Conservation (phyloP, 306 rosid genomes). For the Citrullus colocynthis region DNA sequence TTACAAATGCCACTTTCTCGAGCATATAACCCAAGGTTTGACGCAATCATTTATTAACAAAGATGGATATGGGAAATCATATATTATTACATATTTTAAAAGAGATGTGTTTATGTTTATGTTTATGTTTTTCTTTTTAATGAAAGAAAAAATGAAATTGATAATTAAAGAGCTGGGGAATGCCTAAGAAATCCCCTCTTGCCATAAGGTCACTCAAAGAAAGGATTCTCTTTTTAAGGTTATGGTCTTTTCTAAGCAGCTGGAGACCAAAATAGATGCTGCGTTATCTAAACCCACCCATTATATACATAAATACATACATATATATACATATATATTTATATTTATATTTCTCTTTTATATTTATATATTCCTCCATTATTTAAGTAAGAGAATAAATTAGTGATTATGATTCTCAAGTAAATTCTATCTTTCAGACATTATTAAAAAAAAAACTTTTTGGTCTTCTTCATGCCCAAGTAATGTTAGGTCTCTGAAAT, state of each 20-base stretch:
- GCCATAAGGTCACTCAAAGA: background rate
- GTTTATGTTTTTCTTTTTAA: too few species aligned
- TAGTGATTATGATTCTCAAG: background rate
- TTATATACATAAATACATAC: background rate
- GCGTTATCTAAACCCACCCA: slow-evolving; percentile 4
- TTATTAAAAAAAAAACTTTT: too few species aligned
- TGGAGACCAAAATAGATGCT: background rate
- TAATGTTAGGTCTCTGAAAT: too few species aligned
- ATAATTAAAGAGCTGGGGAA: background rate
- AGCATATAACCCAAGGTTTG: slow-evolving; percentile 44
- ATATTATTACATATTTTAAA: background rate
- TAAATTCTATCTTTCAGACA: background rate
- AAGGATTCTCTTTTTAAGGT: slow-evolving; percentile 4
- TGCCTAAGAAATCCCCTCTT: background rate
- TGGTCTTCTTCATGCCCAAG: too few species aligned
- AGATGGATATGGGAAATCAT: background rate
- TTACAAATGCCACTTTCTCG: slow-evolving; percentile 26
- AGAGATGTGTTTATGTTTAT: background rate
- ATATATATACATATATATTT: background rate
- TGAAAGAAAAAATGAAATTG: background rate
- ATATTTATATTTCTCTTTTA: background rate
- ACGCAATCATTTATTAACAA: slow-evolving; percentile 19
- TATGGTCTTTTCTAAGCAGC: background rate
- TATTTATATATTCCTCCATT: background rate
- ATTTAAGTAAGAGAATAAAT: background rate